phyloP scores from a whole-genome alignment of 2,329 filamentous ascomycete species.

The Fusarium oligoseptatum region DNA sequence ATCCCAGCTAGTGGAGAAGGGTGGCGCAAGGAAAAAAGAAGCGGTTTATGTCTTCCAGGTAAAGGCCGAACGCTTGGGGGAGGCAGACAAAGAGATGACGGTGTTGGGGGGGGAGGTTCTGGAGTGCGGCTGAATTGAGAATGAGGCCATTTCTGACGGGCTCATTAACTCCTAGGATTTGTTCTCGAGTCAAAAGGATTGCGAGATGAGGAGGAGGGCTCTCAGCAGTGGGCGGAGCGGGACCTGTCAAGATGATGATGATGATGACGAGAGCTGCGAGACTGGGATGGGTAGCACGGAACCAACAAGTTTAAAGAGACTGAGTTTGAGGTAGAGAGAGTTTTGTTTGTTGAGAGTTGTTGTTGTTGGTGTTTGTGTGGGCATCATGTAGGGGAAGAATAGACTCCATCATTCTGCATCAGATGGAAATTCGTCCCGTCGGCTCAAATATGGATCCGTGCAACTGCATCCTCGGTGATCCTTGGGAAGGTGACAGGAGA shows the following conservation, averaged over 20 bases:
- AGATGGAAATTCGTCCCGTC: constrained; percentile 4
- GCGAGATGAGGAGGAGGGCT: background rate
- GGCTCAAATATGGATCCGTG: constrained; percentile 11
- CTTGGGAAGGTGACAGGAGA: constrained; percentile 8
- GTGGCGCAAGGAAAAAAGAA: constrained; percentile 27
- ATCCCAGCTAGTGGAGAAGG: constrained; percentile 36
- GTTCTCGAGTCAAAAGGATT: background rate
- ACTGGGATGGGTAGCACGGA: background rate
- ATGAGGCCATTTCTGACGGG: constrained; percentile 15
- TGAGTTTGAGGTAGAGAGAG: background rate
- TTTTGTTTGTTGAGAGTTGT: constrained; percentile 8
- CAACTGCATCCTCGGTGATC: background rate
- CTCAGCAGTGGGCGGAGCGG: background rate
- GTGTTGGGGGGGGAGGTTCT: constrained; percentile 3
- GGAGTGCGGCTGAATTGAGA: constrained; percentile 16
- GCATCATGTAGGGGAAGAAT: constrained; percentile 7
- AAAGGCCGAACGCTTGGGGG: constrained; percentile 1
- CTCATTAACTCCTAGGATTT: background rate
- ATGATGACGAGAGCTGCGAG: background rate
- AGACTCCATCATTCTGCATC: constrained; percentile 7
- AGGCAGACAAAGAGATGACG: background rate
- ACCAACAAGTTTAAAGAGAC: background rate
- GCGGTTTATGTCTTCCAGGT: constrained; percentile 29
- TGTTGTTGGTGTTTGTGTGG: background rate
- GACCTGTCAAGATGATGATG: constrained; percentile 1